Evolutionary conservation across 495 filamentous ascomycete species (phyloP).

Genomic region (Aspergillus coremiiformis): DNA sequence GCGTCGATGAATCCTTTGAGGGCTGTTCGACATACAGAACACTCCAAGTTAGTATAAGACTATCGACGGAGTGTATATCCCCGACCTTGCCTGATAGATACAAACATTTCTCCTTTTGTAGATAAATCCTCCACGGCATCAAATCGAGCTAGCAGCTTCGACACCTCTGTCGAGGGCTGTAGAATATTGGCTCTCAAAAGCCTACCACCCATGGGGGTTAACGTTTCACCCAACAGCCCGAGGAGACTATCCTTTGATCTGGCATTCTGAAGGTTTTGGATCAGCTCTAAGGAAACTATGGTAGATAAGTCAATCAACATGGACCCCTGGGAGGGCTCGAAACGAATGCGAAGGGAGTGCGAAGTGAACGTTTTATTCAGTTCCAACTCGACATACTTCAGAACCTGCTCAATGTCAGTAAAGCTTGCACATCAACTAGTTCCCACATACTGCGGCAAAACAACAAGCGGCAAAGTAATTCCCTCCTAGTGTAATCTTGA

Average conservation of each 20-base stretch:
- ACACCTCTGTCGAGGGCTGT: conserved; percentile 73
- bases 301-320: conserved; percentile 94
- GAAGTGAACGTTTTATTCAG: conserved; percentile 57
- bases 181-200: conserved; percentile 74
- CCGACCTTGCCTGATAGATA: conserved; percentile 58
- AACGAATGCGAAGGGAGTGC: conserved; percentile 78
- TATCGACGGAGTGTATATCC: not conserved
- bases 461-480: conserved; percentile 91
- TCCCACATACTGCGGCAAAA: conserved; percentile 66
- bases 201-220: conserved; percentile 81
- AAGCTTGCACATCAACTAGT: not conserved
- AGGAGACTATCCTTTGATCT: conserved; percentile 75
- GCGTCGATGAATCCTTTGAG: conserved; percentile 62
- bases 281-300: conserved; percentile 75
- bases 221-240: conserved; percentile 73
- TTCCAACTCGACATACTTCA: conserved; percentile 73
- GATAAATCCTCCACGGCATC: conserved; percentile 82
- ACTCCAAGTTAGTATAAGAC: conserved; percentile 3
- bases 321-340: conserved; percentile 79
- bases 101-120: conserved; percentile 82
- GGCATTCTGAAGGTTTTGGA: conserved; percentile 73
- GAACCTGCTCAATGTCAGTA: conserved; percentile 44
- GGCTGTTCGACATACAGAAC: conserved; percentile 29
- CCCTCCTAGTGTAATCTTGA: conserved; percentile 67
- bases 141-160: conserved; percentile 57